Evolutionary conservation across 495 filamentous ascomycete genomes (phyloP), one percentile per base, ranked within the genome.

Genomic region (Tetracladium marchalianum): DNA sequence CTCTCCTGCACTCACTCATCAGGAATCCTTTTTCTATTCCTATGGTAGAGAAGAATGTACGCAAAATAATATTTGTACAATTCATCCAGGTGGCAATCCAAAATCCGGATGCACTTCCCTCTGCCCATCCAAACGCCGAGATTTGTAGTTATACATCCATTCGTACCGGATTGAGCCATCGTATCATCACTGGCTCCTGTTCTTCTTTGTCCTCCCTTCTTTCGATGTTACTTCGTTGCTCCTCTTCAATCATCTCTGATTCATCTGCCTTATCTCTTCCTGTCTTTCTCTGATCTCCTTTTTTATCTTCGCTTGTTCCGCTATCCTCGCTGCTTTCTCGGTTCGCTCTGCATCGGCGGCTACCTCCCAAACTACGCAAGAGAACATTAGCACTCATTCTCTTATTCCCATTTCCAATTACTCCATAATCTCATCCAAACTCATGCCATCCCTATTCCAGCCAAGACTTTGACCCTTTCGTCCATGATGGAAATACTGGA

Each of bases 311-410:
- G 72, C 66, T 46, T 77, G 71, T 37, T 77, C 65, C 41, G 76
- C 73, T 45, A 71, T 59, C 54, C 53, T 61, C 4, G 70, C 67
- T 43, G 78, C 69, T 31, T 74, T 73, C 52, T 68, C 68, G 19
- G 68, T 69, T 55, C 70, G 73, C 51, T 68, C 66, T 19, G 78
- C 78, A 60, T 81, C 82, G 31, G 79, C 74, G 12, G 84, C 81
- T 1, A 82, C 85, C 49, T 70, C 61, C 85, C 85, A 90, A 60
- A 90, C 82, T 69, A 60, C 22, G 22, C 16, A 41, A 44, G 11
- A 35, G 39, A 44, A 58, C 57, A 47, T 49, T 39, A 32, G 46
- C 44, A 38, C 24, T 10, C 16, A 54, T 44, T 37, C 12, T 40
- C 34, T 15, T 22, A 18, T 15, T 41, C 40, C 32, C 19, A 16